phyloP scores from a whole-genome alignment of 371 early-diverging fungal species.

The Smittium culicis region DNA sequence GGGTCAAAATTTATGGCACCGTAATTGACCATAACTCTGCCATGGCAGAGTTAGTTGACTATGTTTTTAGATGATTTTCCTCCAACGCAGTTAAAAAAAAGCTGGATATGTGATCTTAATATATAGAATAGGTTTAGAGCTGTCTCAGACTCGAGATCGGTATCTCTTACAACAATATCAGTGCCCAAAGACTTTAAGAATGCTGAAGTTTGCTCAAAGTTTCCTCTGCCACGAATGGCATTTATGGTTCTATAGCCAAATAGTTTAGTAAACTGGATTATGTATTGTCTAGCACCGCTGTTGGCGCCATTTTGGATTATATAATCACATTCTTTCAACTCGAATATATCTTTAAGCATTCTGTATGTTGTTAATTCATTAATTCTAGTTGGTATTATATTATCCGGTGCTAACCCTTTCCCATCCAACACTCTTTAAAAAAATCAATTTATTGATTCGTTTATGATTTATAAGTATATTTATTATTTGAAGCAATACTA shows the following conservation, averaged over 20 bases:
- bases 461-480: no score
- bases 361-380: conserved; percentile 86
- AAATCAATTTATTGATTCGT: no score
- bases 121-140: conserved; percentile 17
- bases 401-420: conserved; percentile 35
- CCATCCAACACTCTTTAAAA: no score
- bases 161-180: conserved; percentile 51
- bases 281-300: conserved; percentile 85
- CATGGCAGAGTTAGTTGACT: conserved; percentile 46
- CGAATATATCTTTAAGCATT: conserved; percentile 72
- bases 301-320: conserved; percentile 88
- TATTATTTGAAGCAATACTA: no score
- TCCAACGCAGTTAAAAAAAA: conserved; percentile 87
- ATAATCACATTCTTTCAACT: conserved; percentile 56
- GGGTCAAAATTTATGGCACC: conserved; percentile 77
- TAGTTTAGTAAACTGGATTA: conserved; percentile 75
- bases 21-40: conserved; percentile 41
- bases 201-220: conserved; percentile 40
- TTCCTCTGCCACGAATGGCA: conserved; percentile 66
- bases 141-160: conserved; percentile 37
- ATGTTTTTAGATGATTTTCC: conserved; percentile 68
- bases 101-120: conserved; percentile 31
- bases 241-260: conserved; percentile 75
- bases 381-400: conserved; percentile 67
- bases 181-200: conserved; percentile 59